Percentiles rank a stretch among this genome's conserved stretches.
Evolutionary conservation across 139 green algal species (phyloP).

Genomic region (Chlorella vulgaris): DNA sequence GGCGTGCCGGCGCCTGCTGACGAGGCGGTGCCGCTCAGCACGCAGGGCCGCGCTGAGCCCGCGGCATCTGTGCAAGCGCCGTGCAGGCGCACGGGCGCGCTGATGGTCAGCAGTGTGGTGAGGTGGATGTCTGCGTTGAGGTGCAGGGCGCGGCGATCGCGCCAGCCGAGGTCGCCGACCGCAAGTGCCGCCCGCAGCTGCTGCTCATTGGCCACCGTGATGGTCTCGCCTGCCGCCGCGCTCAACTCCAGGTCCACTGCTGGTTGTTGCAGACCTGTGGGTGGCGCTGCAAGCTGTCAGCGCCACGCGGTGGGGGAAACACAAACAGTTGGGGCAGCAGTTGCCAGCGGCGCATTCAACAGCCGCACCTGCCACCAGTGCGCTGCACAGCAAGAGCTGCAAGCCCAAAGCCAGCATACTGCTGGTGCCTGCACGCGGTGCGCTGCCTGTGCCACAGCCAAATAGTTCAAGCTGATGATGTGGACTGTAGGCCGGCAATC

Average conservation of each 20-base stretch:
- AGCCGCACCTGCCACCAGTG: too few relatives aligned
- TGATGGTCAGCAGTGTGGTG: conserved; percentile 11
- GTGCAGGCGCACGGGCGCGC: conserved; percentile 10
- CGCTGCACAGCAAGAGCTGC: too few relatives aligned
- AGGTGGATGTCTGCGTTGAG: conserved; percentile 24
- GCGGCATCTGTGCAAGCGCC: conserved; percentile 4
- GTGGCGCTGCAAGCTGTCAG: neutral
- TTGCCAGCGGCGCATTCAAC: too few relatives aligned
- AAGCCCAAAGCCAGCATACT: too few relatives aligned
- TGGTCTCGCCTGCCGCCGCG: neutral
- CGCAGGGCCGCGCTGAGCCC: neutral
- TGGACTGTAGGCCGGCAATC: too few relatives aligned
- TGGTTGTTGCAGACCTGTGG: conserved; percentile 8
- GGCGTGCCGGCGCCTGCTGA: neutral
- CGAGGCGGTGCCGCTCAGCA: neutral
- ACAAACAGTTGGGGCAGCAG: neutral
- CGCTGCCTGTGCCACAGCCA: too few relatives aligned
- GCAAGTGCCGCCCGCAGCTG: conserved; percentile 33
- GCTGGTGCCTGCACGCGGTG: too few relatives aligned
- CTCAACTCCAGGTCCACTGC: neutral
- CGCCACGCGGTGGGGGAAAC: neutral
- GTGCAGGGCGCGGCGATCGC: conserved; percentile 16
- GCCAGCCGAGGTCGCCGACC: conserved; percentile 7
- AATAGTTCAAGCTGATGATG: too few relatives aligned
- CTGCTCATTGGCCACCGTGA: conserved; percentile 17